These are phyloP conservation scores for Geranium rotundifolium DNA, from an alignment of 345 rosid genomes.

Conservation along the genomic window DNA sequence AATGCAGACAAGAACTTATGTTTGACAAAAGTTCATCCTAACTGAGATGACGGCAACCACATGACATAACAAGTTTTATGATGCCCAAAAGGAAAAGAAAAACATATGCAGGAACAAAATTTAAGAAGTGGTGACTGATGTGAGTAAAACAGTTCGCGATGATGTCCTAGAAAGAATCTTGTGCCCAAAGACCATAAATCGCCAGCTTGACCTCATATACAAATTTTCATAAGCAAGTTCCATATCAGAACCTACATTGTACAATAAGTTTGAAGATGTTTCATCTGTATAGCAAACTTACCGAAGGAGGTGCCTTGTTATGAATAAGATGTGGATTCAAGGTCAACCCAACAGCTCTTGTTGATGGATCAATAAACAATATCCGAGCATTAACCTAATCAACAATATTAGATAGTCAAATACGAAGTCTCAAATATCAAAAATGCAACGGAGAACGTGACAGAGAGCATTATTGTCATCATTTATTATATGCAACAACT, in stretches of 20 bases:
- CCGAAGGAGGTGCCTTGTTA: constrained; percentile 66
- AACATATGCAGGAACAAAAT: too few species aligned
- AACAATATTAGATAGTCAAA: constrained; percentile 5
- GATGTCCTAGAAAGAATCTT: too few species aligned
- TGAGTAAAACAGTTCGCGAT: too few species aligned
- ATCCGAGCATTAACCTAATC: constrained; percentile 82
- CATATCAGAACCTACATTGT: constrained; percentile 4
- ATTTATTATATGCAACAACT: not conserved
- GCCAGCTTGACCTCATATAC: not conserved
- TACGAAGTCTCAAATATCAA: not conserved
- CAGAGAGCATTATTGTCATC: not conserved
- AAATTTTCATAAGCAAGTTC: not conserved
- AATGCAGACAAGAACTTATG: not conserved
- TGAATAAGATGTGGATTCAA: constrained; percentile 73
- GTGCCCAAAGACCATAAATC: not conserved
- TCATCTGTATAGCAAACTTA: constrained; percentile 23
- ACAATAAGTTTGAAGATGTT: not conserved
- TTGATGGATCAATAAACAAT: constrained; percentile 78
- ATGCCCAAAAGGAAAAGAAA: too few species aligned
- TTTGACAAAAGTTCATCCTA: not conserved
- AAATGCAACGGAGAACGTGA: not conserved
- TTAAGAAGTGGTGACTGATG: too few species aligned
- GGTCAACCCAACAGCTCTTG: constrained; percentile 94
- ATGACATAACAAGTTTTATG: not conserved
- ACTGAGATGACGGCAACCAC: not conserved